These are phyloP conservation scores for Deuterostichococcus epilithicus DNA, from an alignment of 139 green algal genomes.

Conservation along the genomic window DNA sequence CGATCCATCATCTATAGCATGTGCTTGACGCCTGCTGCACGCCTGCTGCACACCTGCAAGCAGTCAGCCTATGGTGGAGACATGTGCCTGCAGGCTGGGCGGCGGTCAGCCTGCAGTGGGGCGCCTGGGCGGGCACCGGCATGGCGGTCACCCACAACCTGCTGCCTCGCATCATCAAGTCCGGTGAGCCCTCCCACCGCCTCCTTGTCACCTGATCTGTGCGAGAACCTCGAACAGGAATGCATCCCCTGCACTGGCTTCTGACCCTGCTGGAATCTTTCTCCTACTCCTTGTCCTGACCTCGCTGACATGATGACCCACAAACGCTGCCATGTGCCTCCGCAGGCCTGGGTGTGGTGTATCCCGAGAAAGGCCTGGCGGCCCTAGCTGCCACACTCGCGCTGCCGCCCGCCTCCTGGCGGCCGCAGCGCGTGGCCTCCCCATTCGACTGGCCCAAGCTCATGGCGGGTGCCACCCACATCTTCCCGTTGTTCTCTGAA, in stretches of 20 bases:
- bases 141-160: conserved; percentile 45
- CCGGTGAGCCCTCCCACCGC: no score
- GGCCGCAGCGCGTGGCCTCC: background rate
- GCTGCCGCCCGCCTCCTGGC: background rate
- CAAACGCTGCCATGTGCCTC: background rate
- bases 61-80: no score
- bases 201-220: no score
- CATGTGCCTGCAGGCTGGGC: no score
- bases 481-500: conserved; percentile 12
- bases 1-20: no score
- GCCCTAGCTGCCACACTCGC: conserved; percentile 16
- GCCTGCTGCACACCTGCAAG: background rate
- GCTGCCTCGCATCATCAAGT: conserved; percentile 29
- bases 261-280: no score
- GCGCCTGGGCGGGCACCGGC: conserved; percentile 61
- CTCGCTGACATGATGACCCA: background rate
- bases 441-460: conserved; percentile 22
- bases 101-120: conserved; percentile 62
- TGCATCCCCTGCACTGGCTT: no score
- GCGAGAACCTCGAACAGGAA: no score
- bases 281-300: no score
- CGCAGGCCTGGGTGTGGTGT: conserved; percentile 51
- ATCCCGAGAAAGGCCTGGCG: conserved; percentile 32
- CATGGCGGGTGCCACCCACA: conserved; percentile 7
- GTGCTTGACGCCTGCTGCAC: no score